Evolutionary conservation across 306 rosid genomes (phyloP), one percentile per base, ranked within the genome.

Genomic region (Crataegus laevigata): DNA sequence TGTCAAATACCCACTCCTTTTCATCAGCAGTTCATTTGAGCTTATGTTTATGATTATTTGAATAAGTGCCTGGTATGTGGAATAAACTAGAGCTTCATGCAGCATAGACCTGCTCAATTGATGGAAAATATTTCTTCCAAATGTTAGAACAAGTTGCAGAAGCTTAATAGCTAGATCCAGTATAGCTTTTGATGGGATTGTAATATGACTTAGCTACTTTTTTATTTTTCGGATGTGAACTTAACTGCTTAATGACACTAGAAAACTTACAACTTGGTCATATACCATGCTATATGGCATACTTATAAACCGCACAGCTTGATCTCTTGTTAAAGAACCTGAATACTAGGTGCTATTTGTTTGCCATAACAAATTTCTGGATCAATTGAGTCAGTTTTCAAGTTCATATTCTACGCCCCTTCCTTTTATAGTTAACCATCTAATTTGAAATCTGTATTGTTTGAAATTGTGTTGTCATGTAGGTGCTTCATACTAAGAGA

Each of bases 401-500:
- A 22, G 6, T 29, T 69, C 34, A 78, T 52, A 17, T 69, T 52
- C 42, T 34, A 3, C 3, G 15, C 64, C 32, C 32, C 40, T 75
- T 70, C 54, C 64, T 60, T 74, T 82, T 73, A 54, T 80, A 50
- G 80, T 67, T 6, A 38, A 64, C 43, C 60, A 61, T 42, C 65
- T 78, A 63, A 42, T 59, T 32, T 67, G 38, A 47, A 40, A 42
- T 82, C 64, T 68, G 8, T 80, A 3, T 78, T 29, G 61, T 73
- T 58, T 75, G 66, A 78, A 78, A 83, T 66, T 75, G 81, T 82
- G 72, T 26, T 84, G 66, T 66, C 51, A 60, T 77, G 57, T 68
- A 94, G 99, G 98, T 94, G 77, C 79, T 94, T 66, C 96, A 89
- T 61, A 87, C 98, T 19, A 92, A 92, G 89, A 92, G 98, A 79